A percentile compares a stretch with the other conserved stretches of the same genome.
Conservation (phyloP, 805 yeast genomes). For the Suhomyces sp. region DNA sequence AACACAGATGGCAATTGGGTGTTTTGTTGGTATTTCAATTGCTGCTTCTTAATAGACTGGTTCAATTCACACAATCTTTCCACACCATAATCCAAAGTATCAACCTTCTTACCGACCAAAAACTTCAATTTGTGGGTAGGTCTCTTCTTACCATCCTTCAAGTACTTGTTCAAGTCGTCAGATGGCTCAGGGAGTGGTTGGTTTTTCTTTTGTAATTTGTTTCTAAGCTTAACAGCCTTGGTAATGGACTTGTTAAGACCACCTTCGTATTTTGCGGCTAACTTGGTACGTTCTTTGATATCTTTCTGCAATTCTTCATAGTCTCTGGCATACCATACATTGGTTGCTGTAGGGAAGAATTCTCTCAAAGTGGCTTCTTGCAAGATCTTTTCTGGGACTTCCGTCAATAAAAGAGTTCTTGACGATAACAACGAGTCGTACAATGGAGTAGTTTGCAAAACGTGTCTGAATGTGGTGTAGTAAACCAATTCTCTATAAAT, state of each 20-base stretch:
- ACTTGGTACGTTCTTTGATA: constrained; percentile 61
- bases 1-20: constrained; percentile 67
- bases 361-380: constrained; percentile 49
- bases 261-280: constrained; percentile 60
- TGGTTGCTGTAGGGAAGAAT: constrained; percentile 62
- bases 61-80: constrained; percentile 68
- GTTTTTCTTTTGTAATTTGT: constrained; percentile 57
- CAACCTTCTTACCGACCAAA: constrained; percentile 78
- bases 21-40: constrained; percentile 49
- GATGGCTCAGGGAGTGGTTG: constrained; percentile 54
- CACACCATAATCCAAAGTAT: constrained; percentile 71
- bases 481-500: constrained; percentile 73
- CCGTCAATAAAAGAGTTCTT: constrained; percentile 70
- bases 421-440: constrained; percentile 68
- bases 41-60: constrained; percentile 58
- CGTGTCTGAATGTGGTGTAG: constrained; percentile 71
- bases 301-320: constrained; percentile 53
- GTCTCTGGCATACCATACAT: constrained; percentile 64
- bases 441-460: constrained; percentile 67
- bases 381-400: constrained; percentile 50
- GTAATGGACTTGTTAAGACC: constrained; percentile 58
- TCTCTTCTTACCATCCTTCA: constrained; percentile 65
- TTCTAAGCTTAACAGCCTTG: constrained; percentile 56
- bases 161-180: constrained; percentile 58
- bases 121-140: constrained; percentile 78